phyloP scores from a whole-genome alignment of 441 rosid genomes.

The Mallotus japonicus region DNA sequence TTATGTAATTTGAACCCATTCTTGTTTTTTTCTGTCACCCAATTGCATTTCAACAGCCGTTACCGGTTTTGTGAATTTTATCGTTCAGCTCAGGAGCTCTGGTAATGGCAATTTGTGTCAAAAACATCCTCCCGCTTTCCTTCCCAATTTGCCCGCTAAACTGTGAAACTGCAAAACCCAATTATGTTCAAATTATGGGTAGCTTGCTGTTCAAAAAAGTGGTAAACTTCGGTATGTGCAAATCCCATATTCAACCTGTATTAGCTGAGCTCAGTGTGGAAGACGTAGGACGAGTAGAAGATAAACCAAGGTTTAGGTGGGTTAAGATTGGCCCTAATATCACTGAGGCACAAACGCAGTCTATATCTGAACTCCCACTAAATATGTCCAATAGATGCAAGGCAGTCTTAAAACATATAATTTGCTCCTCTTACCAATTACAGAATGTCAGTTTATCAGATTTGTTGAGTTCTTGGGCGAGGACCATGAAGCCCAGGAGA shows the following conservation, averaged over 20 bases:
- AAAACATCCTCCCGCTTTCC: slow-evolving; percentile 28
- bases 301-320: slow-evolving; percentile 49
- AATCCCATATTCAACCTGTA: slow-evolving; percentile 25
- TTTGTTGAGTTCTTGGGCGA: slow-evolving; percentile 66
- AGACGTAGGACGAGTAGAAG: slow-evolving; percentile 24
- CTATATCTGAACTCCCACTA: slow-evolving; percentile 50
- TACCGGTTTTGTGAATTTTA: background rate
- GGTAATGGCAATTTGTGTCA: slow-evolving; percentile 34
- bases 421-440: slow-evolving; percentile 39
- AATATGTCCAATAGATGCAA: slow-evolving; percentile 68
- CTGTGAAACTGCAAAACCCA: slow-evolving; percentile 26
- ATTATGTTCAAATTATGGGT: slow-evolving; percentile 13
- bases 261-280: slow-evolving; percentile 23
- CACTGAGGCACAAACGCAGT: slow-evolving; percentile 47
- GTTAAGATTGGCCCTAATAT: slow-evolving; percentile 29
- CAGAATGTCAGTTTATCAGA: slow-evolving; percentile 40
- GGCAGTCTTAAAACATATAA: slow-evolving; percentile 65
- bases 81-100: background rate
- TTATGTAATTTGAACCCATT: no score
- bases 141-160: slow-evolving; percentile 19
- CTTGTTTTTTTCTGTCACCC: no score
- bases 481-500: slow-evolving; percentile 69
- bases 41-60: no score
- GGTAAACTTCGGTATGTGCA: slow-evolving; percentile 15
- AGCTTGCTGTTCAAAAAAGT: slow-evolving; percentile 20